Evolutionary conservation across 768 basidiomycete genomes (phyloP), one percentile per base, ranked within the genome.

Genomic region (Dentipellis sp.): DNA sequence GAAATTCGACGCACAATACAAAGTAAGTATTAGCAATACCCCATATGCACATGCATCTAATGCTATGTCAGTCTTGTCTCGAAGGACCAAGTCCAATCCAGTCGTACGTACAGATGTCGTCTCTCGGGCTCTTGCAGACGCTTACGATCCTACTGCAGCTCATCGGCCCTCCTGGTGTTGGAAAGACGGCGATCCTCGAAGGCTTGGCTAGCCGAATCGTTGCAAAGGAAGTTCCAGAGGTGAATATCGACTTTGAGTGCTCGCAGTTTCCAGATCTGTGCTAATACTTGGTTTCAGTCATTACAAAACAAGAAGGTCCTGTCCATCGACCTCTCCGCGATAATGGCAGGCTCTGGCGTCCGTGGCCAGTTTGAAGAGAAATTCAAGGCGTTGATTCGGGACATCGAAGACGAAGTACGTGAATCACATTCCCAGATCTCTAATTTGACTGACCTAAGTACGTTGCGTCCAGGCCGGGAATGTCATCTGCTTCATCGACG

Each of bases 291-390:
- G 2, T 1, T 54, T 6, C 56, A 91, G 90, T 91, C 91, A 8
- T 73, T 95, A 10, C 87, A 92, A 58, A 72, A 86, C 64, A 95
- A 94, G 66, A 81, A 88, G n/a, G 88, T 97, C 0, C 78, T 95
- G 0, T 83, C 93, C 0, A 79, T 95, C 54, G 93, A 94, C 67
- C 76, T 95, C 2, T 78, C 91, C 0, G 81, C 84, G 1, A 81
- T 95, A 21, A 79, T 94, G 72, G 93, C 91, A 7, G 93, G 93
- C 1, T 91, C 92, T 1, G 91, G 92, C 0, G 88, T 95, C 53
- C 83, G 93, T 42, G 93, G 93, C 1, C 89, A 93, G 62, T 94
- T 94, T 53, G 93, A 97, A 63, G 91, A 91, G 68, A 92, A 92
- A 62, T 94, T 94, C 78, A 94, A 94, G 67, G 86, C 83, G 0